Evolutionary conservation across 495 filamentous ascomycete species (phyloP).

Genomic region (Neurospora intermedia): DNA sequence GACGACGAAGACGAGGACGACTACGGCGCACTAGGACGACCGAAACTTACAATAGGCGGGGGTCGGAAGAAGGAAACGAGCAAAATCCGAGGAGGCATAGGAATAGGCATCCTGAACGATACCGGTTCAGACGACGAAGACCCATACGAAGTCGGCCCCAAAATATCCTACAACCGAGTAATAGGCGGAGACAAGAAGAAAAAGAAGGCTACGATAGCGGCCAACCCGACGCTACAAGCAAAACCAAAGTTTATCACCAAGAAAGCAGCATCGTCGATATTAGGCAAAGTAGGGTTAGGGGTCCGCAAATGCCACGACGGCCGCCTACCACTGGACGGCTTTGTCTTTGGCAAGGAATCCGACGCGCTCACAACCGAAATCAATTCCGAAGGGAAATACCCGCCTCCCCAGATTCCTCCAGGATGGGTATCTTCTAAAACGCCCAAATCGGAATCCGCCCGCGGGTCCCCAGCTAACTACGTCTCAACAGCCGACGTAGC

Average conservation of each 20-base stretch:
- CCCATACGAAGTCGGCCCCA: conserved; percentile 82
- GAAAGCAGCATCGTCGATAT: conserved; percentile 36
- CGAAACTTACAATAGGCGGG: conserved; percentile 15
- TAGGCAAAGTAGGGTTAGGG: conserved; percentile 44
- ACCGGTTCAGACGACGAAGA: conserved; percentile 97
- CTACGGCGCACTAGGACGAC: conserved; percentile 21
- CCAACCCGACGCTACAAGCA: conserved; percentile 53
- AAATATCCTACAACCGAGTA: conserved; percentile 77
- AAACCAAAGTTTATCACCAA: conserved; percentile 75
- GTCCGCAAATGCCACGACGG: conserved; percentile 83
- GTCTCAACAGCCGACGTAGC: conserved; percentile 65
- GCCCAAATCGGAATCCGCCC: conserved; percentile 22
- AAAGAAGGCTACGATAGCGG: conserved; percentile 45
- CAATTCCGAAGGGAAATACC: conserved; percentile 51
- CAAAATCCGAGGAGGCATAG: conserved; percentile 57
- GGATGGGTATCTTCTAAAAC: conserved; percentile 65
- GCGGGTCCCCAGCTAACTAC: conserved; percentile 30
- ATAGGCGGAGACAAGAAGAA: conserved; percentile 84
- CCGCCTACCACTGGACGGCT: conserved; percentile 74
- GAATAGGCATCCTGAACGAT: conserved; percentile 85
- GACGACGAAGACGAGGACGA: conserved; percentile 43
- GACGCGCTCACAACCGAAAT: conserved; percentile 45
- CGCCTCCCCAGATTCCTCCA: conserved; percentile 62
- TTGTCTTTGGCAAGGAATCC: conserved; percentile 52
- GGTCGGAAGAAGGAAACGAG: conserved; percentile 35